Conservation (phyloP, 495 filamentous ascomycete genomes). For the Extremus antarcticus region DNA sequence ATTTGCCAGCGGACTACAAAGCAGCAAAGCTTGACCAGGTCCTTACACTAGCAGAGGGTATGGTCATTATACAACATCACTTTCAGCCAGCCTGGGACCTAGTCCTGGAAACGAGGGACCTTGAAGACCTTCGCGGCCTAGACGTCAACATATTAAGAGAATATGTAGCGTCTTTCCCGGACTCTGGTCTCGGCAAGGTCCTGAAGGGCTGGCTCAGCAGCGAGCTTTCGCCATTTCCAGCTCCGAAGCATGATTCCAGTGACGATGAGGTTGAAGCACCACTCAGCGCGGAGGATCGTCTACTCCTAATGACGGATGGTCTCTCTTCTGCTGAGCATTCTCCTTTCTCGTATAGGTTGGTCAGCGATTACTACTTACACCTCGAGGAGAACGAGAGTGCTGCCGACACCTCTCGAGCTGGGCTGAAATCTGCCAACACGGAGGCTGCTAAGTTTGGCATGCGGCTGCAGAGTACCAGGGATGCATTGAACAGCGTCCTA, state of each 20-base stretch:
- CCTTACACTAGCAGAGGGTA: conserved; percentile 63
- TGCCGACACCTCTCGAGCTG: conserved; percentile 67
- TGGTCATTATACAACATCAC: conserved; percentile 93
- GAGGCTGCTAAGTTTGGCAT: conserved; percentile 57
- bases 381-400: conserved; percentile 80
- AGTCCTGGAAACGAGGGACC: conserved; percentile 77
- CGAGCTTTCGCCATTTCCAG: conserved; percentile 70
- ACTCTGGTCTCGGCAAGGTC: conserved; percentile 67
- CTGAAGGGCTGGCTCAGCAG: conserved; percentile 70
- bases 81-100: conserved; percentile 86
- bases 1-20: conserved; percentile 56
- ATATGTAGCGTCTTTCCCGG: conserved; percentile 74
- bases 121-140: conserved; percentile 55
- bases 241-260: conserved; percentile 25
- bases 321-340: conserved; percentile 60
- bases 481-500: conserved; percentile 64
- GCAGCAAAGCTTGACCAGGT: conserved; percentile 56
- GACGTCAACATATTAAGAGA: conserved; percentile 61
- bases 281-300: conserved; percentile 56
- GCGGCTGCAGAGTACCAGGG: conserved; percentile 51
- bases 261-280: conserved; percentile 26
- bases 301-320: conserved; percentile 76
- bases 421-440: conserved; percentile 44
- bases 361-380: conserved; percentile 72
- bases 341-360: conserved; percentile 68